Evolutionary conservation across 306 rosid species (phyloP).

Genomic region (Sindora glabra): DNA sequence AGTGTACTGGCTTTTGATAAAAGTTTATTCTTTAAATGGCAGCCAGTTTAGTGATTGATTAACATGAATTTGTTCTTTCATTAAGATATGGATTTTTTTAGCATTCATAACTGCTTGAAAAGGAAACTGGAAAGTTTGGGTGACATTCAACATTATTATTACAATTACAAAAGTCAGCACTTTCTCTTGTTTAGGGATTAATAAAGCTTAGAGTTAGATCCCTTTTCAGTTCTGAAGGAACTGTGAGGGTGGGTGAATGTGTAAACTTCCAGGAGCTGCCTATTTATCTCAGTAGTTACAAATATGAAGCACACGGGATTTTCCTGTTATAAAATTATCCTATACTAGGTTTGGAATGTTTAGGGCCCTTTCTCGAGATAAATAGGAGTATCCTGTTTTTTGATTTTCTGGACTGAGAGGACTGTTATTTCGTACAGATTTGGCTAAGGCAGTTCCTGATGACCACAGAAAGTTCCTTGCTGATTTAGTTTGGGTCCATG

Average conservation of each 20-base stretch:
- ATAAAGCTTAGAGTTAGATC: too few relatives aligned
- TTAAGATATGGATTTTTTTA: too few relatives aligned
- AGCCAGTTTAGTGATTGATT: too few relatives aligned
- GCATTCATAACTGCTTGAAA: too few relatives aligned
- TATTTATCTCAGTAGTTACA: background rate
- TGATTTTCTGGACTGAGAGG: background rate
- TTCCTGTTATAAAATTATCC: background rate
- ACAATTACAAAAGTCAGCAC: too few relatives aligned
- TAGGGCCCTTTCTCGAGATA: background rate
- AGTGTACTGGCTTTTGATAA: too few relatives aligned
- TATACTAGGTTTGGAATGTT: background rate
- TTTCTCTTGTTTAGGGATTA: too few relatives aligned
- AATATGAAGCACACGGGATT: background rate
- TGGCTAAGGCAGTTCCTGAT: constrained; percentile 84
- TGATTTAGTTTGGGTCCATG: constrained; percentile 86
- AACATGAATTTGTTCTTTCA: too few relatives aligned
- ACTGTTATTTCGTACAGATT: constrained; percentile 44
- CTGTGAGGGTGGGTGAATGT: background rate
- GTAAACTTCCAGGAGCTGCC: background rate
- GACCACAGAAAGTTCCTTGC: constrained; percentile 88
- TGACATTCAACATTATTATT: too few relatives aligned
- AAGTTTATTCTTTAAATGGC: too few relatives aligned
- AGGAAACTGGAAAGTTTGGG: too few relatives aligned
- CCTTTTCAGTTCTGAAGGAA: too few relatives aligned
- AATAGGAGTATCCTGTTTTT: background rate